These are phyloP conservation scores for Corylus heterophylla DNA, from an alignment of 306 rosid species.

Conservation along the genomic window DNA sequence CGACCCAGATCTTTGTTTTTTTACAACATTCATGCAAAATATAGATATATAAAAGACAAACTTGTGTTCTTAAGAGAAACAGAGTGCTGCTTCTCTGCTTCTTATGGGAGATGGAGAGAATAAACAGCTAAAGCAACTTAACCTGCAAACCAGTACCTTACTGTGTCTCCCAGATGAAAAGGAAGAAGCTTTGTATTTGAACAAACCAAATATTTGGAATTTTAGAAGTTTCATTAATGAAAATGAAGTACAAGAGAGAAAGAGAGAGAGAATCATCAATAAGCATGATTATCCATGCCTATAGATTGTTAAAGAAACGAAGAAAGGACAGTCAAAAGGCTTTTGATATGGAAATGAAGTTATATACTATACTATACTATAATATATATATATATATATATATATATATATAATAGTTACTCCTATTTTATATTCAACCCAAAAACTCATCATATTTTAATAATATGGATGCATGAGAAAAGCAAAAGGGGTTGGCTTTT, in stretches of 20 bases:
- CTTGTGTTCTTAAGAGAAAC: background rate
- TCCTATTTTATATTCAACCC: background rate
- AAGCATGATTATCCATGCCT: background rate
- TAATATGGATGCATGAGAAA: conserved; percentile 2
- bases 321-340: background rate
- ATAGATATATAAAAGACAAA: no score
- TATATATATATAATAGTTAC: background rate
- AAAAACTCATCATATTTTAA: background rate
- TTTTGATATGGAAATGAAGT: background rate
- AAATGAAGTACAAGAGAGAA: background rate
- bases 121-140: background rate
- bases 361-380: no score
- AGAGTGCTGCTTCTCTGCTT: background rate
- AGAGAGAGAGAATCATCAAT: background rate
- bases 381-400: background rate
- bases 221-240: background rate
- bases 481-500: conserved; percentile 1
- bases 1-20: conserved; percentile 14
- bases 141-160: background rate
- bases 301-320: background rate
- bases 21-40: no score
- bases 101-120: background rate
- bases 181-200: background rate
- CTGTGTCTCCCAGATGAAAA: background rate
- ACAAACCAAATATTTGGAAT: background rate